These are phyloP conservation scores for Aspergillus bridgeri DNA, from an alignment of 495 filamentous ascomycete genomes.

Conservation along the genomic window DNA sequence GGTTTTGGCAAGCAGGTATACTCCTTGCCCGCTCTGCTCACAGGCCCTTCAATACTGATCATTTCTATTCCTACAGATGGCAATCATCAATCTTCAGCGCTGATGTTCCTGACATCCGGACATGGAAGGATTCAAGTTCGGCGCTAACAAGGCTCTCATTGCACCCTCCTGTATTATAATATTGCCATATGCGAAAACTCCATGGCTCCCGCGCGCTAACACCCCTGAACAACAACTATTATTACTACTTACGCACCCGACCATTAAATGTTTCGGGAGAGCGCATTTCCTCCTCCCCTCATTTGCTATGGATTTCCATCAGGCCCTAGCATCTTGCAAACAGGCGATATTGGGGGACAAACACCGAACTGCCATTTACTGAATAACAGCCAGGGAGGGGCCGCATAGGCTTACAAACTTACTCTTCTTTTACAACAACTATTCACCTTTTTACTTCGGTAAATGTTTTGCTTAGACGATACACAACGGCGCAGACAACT, in stretches of 20 bases:
- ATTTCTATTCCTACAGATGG: slow-evolving; percentile 29
- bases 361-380: background rate
- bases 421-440: slow-evolving; percentile 8
- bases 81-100: slow-evolving; percentile 44
- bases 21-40: slow-evolving; percentile 3
- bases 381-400: background rate
- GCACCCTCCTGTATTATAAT: background rate
- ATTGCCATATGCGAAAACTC: background rate
- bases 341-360: background rate
- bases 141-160: background rate
- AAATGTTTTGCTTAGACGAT: slow-evolving; percentile 36
- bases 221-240: background rate
- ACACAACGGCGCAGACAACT: slow-evolving; percentile 30
- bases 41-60: slow-evolving; percentile 8
- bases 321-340: background rate
- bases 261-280: background rate
- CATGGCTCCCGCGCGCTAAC: too few species aligned
- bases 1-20: slow-evolving; percentile 67
- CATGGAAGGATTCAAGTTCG: background rate
- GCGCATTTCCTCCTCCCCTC: background rate
- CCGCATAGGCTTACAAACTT: background rate
- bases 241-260: background rate
- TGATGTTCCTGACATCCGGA: slow-evolving; percentile 19
- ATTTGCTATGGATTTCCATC: background rate
- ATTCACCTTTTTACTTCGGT: slow-evolving; percentile 26